Percentiles rank a stretch among this genome's conserved stretches.
Evolutionary conservation across 179 eudicot species (phyloP).

Genomic region (Actinidia chinensis): DNA sequence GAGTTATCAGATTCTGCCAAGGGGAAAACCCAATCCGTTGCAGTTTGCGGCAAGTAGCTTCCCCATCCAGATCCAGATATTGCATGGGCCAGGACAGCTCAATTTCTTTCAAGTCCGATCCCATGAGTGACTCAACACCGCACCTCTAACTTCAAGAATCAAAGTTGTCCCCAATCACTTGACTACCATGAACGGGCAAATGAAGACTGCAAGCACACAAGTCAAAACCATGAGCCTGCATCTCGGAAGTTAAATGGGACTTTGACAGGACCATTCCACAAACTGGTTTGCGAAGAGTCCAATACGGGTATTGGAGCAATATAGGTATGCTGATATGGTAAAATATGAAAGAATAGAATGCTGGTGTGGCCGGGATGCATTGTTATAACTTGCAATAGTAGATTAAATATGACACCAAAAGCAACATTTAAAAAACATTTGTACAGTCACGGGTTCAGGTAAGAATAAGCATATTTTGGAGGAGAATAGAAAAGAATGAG

Average conservation of each 20-base stretch:
- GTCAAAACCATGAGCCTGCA: conserved; percentile 5
- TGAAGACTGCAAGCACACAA: conserved; percentile 62
- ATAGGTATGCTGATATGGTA: neutral
- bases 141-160: conserved; percentile 97
- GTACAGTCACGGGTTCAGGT: too few species aligned
- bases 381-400: too few species aligned
- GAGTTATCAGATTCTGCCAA: conserved; percentile 23
- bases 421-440: too few species aligned
- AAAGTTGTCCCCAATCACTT: conserved; percentile 99
- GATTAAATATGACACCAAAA: too few species aligned
- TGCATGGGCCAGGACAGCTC: conserved; percentile 66
- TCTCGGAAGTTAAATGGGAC: neutral
- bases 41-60: conserved; percentile 40
- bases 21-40: conserved; percentile 20
- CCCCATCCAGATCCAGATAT: conserved; percentile 54
- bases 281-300: neutral
- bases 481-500: too few species aligned
- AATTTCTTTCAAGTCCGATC: conserved; percentile 46
- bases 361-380: too few species aligned
- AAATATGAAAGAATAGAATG: too few species aligned
- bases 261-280: neutral
- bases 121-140: conserved; percentile 79
- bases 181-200: conserved; percentile 97
- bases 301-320: neutral
- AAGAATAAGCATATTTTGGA: too few species aligned